Evolutionary conservation across 305 asterid species (phyloP), one percentile per base, ranked within the genome.

Genomic region (Fraxinus latifolia): DNA sequence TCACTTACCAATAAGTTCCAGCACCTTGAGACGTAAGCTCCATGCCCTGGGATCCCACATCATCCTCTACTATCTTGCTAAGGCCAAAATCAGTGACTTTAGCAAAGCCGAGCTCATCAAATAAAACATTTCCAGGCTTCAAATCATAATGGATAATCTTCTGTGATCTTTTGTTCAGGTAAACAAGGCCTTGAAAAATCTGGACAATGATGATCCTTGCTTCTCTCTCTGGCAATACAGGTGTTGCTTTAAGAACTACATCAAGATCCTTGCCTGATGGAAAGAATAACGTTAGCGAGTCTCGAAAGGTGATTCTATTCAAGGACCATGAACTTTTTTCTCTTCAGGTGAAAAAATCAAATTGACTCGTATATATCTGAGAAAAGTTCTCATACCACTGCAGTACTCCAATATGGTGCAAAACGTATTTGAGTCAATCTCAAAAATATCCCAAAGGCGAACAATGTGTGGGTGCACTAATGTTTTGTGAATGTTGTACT

Each of bases 1-100:
- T 73, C 53, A 89, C 97, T 92, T 83, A 96, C 99, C 99, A 96
- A 89, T 96, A 96, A 58, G 99, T 96, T 85, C 99, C 99, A 25
- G 99, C 99, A 32, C 99, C 99, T 85, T 96, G 99, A 58, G 99
- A 96, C 4, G 99, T 96, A 81, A 96, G 98, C 85, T 96, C 99
- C 99, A 96, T 96, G 82, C 99, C 99, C 86, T 92, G 97, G 78
- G 99, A 94, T 78, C 99, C 99, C 80, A 94, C 99, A 88, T 94
- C 90, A 80, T 93, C 97, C 90, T 94, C 99, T 78, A 96, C 97
- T 42, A 96, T 96, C 95, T 96, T 96, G 93, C 99, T 96, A 84
- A 94, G 98, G 82, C 99, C 99, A 85, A 96, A 96, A 91, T 96
- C 99, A 55, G 99, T 94, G 76, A 96, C 93, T 87, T 94, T 94